These are phyloP conservation scores for Penicillium concentricum DNA, from an alignment of 2,329 filamentous ascomycete species.

Conservation along the genomic window DNA sequence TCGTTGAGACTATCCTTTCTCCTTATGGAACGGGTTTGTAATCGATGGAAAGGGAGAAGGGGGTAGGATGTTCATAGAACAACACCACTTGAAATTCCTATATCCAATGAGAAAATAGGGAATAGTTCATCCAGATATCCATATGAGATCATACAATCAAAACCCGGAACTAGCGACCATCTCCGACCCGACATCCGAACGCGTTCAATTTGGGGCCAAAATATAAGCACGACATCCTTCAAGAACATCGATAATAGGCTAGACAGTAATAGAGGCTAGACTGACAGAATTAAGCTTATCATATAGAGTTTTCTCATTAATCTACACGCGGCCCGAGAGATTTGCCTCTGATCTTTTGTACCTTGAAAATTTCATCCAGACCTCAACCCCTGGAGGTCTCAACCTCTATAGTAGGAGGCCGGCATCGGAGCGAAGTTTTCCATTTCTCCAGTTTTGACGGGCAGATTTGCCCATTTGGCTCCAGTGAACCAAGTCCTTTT, in stretches of 20 bases:
- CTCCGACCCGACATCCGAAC: neutral
- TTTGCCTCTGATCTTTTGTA: neutral
- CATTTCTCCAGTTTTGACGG: neutral
- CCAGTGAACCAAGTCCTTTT: neutral
- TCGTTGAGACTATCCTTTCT: too few relatives aligned
- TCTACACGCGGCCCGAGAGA: neutral
- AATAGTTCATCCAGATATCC: neutral
- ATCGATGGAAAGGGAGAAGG: too few relatives aligned
- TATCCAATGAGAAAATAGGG: neutral
- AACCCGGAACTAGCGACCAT: neutral
- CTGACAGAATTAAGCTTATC: neutral
- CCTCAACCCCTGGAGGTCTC: neutral
- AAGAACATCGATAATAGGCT: neutral
- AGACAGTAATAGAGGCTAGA: neutral
- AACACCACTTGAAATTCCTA: neutral
- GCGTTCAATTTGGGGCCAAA: neutral
- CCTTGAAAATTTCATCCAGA: neutral
- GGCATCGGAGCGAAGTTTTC: constrained; percentile 13
- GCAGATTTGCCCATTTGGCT: neutral
- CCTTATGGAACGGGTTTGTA: too few relatives aligned
- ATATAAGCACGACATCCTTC: neutral
- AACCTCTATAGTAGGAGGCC: neutral
- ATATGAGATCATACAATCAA: neutral
- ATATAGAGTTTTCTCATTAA: neutral
- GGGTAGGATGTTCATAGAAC: too few relatives aligned